phyloP scores from a whole-genome alignment of 768 basidiomycete genomes.

The Sporobolomyces pararoseus region DNA sequence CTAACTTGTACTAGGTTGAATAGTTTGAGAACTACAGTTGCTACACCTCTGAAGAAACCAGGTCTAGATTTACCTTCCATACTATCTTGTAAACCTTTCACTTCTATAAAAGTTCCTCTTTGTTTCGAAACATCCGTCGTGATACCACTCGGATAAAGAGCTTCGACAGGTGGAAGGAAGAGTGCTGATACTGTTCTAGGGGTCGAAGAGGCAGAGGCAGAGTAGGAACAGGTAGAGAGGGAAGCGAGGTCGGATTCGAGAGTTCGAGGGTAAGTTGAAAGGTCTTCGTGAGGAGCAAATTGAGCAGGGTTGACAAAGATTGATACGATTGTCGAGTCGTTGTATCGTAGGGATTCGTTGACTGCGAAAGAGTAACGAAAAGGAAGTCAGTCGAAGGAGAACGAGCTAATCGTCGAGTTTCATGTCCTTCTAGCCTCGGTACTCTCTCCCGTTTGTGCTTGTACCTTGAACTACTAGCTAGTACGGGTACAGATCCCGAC shows the following conservation, averaged over 20 bases:
- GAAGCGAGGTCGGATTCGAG: slow-evolving; percentile 68
- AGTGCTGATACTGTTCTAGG: slow-evolving; percentile 61
- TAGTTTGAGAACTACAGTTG: slow-evolving; percentile 88
- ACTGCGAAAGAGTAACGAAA: slow-evolving; percentile 56
- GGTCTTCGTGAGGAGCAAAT: slow-evolving; percentile 93
- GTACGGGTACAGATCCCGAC: too few species aligned
- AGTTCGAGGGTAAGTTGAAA: slow-evolving; percentile 84
- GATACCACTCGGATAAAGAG: slow-evolving; percentile 93
- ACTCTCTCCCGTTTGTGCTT: too few species aligned
- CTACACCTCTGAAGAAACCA: slow-evolving; percentile 89
- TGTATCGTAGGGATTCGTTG: slow-evolving; percentile 65
- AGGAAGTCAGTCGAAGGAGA: neutral
- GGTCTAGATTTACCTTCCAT: slow-evolving; percentile 89
- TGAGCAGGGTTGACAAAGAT: slow-evolving; percentile 98
- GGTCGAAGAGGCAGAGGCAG: slow-evolving; percentile 43
- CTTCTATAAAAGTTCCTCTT: slow-evolving; percentile 83
- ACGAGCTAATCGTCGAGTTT: too few species aligned
- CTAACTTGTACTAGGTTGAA: slow-evolving; percentile 85
- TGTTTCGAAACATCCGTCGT: slow-evolving; percentile 68
- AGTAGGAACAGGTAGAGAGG: slow-evolving; percentile 51
- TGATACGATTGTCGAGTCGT: slow-evolving; percentile 83
- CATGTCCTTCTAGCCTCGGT: too few species aligned
- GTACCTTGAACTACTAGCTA: too few species aligned
- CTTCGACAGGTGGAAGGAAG: slow-evolving; percentile 70
- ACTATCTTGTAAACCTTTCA: slow-evolving; percentile 70